Percentiles rank a stretch among this genome's conserved stretches.
These are phyloP conservation scores for Pseudonitzschia delicatissima DNA, from an alignment of 108 stramenopile genomes.

Conservation along the genomic window DNA sequence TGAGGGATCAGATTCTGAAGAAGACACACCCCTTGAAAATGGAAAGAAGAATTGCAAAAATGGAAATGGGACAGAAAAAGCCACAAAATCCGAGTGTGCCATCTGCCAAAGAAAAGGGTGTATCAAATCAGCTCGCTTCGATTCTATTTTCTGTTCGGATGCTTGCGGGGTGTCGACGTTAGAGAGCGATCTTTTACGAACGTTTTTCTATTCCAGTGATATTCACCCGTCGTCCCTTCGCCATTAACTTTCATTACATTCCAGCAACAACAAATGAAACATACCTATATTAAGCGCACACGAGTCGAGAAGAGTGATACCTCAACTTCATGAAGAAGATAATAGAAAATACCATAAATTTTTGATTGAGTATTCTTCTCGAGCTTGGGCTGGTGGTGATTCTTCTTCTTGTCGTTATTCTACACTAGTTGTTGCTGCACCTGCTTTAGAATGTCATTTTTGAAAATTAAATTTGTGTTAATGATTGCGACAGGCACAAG, in stretches of 20 bases:
- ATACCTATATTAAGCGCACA: no score
- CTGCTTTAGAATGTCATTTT: no score
- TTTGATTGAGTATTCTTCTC: no score
- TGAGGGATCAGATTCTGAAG: neutral
- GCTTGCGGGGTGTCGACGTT: constrained; percentile 68
- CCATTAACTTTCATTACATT: constrained; percentile 8
- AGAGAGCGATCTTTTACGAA: constrained; percentile 65
- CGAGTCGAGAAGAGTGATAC: no score
- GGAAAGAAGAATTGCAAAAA: neutral
- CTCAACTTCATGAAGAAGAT: no score
- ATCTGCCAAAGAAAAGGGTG: constrained; percentile 56
- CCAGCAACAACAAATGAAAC: neutral
- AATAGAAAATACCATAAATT: no score
- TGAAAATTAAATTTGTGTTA: no score
- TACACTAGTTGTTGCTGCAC: no score
- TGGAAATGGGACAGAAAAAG: neutral
- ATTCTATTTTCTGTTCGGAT: constrained; percentile 84
- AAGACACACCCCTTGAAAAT: neutral
- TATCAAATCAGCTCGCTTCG: constrained; percentile 56
- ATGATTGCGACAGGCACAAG: no score
- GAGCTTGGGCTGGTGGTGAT: no score
- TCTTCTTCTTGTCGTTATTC: no score
- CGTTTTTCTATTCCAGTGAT: constrained; percentile 62
- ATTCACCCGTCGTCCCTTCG: constrained; percentile 64
- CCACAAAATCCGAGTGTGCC: neutral